Percentiles rank a stretch among this genome's conserved stretches.
Evolutionary conservation across 2,329 filamentous ascomycete species (phyloP).

Genomic region (Ascochyta fabae): DNA sequence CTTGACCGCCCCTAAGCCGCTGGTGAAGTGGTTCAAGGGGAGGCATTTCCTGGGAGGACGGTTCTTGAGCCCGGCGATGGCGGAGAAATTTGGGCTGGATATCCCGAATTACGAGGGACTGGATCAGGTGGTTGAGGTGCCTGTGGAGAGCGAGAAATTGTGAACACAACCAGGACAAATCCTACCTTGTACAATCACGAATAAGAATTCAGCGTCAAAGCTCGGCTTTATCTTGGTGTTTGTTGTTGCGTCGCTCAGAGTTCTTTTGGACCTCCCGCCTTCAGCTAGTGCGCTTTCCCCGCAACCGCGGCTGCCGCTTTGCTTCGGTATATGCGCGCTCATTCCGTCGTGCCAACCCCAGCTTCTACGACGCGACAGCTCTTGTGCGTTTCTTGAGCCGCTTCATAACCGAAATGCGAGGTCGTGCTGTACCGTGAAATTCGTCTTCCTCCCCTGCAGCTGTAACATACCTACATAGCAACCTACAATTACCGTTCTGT

Average conservation of each 20-base stretch:
- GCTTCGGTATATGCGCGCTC: constrained; percentile 7
- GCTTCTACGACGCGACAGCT: constrained; percentile 15
- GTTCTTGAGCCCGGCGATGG: constrained; percentile 79
- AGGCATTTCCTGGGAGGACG: constrained; percentile 92
- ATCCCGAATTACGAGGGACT: constrained; percentile 82
- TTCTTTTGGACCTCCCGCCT: constrained; percentile 6
- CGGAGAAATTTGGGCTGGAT: constrained; percentile 85
- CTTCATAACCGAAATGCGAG: constrained; percentile 19
- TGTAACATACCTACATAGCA: not conserved
- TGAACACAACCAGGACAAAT: not conserved
- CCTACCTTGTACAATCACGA: not conserved
- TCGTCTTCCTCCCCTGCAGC: constrained; percentile 5
- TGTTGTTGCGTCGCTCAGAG: not conserved
- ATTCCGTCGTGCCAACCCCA: constrained; percentile 17
- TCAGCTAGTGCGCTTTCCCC: constrained; percentile 10
- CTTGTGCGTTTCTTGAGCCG: constrained; percentile 15
- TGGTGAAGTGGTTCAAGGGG: constrained; percentile 82
- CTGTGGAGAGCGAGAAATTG: constrained; percentile 35
- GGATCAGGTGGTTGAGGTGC: constrained; percentile 86
- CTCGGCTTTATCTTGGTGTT: not conserved
- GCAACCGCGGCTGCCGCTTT: constrained; percentile 18
- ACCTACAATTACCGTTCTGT: not conserved
- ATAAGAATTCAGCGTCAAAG: not conserved
- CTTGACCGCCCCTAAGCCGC: constrained; percentile 90
- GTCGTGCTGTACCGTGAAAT: constrained; percentile 8